Evolutionary conservation across 176 grass and related monocot genomes (phyloP).

Genomic region (Musa beccarii): DNA sequence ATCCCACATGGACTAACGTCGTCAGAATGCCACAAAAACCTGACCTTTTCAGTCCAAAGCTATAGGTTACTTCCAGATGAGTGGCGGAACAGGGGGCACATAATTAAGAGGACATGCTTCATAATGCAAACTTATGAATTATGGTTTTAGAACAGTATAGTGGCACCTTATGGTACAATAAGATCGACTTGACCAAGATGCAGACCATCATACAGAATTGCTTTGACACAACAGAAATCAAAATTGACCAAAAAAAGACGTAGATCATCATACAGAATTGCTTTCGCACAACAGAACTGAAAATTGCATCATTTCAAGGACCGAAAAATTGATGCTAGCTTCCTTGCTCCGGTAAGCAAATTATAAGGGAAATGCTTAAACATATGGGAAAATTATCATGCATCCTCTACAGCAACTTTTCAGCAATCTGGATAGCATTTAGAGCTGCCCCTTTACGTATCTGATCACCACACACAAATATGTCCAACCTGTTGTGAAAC

Average conservation of each 20-base stretch:
- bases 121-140: no score
- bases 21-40: no score
- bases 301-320: not conserved
- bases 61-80: no score
- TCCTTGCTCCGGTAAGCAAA: not conserved
- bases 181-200: not conserved
- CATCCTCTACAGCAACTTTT: slow-evolving; percentile 53
- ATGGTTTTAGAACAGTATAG: not conserved
- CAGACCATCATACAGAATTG: not conserved
- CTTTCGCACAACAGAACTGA: not conserved
- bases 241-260: not conserved
- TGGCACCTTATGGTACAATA: not conserved
- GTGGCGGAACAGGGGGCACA: no score
- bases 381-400: not conserved
- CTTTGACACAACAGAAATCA: not conserved
- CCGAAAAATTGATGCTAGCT: not conserved
- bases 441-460: slow-evolving; percentile 97
- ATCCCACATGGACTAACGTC: no score
- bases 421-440: slow-evolving; percentile 93
- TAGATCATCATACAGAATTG: not conserved
- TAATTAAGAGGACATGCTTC: no score
- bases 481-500: slow-evolving; percentile 57
- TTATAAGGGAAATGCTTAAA: not conserved
- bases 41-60: no score
- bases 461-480: slow-evolving; percentile 96